Percentiles rank a stretch among this genome's conserved stretches.
These are phyloP conservation scores for Deakozyma indianensis DNA, from an alignment of 805 yeast species.

Conservation along the genomic window DNA sequence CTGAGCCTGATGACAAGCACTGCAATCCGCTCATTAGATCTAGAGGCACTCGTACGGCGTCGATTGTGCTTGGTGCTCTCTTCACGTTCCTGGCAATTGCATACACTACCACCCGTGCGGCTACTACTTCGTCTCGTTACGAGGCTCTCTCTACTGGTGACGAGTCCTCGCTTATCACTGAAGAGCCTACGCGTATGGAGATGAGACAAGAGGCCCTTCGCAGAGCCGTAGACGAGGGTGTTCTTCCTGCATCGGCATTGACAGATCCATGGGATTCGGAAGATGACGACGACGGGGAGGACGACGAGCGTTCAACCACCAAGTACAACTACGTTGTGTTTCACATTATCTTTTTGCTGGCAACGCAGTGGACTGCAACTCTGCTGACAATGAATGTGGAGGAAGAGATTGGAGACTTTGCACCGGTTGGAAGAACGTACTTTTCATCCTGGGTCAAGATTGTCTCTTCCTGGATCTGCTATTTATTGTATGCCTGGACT, in stretches of 20 bases:
- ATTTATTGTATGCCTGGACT: conserved; percentile 76
- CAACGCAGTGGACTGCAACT: conserved; percentile 95
- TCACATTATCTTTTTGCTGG: conserved; percentile 83
- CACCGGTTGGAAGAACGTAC: conserved; percentile 94
- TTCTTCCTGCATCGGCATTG: conserved; percentile 84
- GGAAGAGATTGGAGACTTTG: conserved; percentile 72
- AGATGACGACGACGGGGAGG: conserved; percentile 15
- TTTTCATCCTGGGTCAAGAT: conserved; percentile 93
- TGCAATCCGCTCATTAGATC: conserved; percentile 91
- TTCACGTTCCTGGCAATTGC: conserved; percentile 93
- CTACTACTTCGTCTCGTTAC: conserved; percentile 55
- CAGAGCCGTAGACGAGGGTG: conserved; percentile 94
- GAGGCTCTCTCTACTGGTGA: conserved; percentile 22
- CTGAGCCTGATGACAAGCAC: conserved; percentile 86
- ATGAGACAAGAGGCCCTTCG: conserved; percentile 77
- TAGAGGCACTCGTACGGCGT: conserved; percentile 76
- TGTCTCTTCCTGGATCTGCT: conserved; percentile 85
- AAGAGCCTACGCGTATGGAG: conserved; percentile 49
- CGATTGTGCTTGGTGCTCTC: conserved; percentile 77
- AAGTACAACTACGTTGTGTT: conserved; percentile 33
- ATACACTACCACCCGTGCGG: conserved; percentile 94
- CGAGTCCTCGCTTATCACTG: conserved; percentile 24
- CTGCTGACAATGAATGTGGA: conserved; percentile 83
- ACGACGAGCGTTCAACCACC: conserved; percentile 6
- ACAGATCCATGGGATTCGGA: conserved; percentile 53